Percentiles rank a stretch among this genome's conserved stretches.
Evolutionary conservation across 495 filamentous ascomycete genomes (phyloP).

Genomic region (Tuber melanosporum): DNA sequence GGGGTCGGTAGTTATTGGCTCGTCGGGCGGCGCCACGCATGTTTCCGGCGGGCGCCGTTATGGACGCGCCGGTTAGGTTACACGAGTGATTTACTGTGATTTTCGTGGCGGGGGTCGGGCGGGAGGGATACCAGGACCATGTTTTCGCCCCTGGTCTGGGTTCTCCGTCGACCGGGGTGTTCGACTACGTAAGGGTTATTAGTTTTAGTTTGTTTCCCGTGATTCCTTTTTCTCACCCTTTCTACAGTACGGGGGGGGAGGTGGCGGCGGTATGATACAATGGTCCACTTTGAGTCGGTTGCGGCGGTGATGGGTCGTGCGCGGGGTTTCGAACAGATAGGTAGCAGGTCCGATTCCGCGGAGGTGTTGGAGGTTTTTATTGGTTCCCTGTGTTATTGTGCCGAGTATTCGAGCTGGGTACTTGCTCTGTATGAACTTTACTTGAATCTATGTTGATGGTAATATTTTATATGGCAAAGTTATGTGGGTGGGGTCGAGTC

Average conservation of each 20-base stretch:
- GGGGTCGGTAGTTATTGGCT: neutral
- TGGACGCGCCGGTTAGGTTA: neutral
- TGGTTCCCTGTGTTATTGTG: neutral
- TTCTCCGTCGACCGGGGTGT: neutral
- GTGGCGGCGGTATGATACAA: neutral
- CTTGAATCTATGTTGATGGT: neutral
- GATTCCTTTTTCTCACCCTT: neutral
- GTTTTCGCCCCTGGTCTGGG: neutral
- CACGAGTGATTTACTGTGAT: conserved; percentile 5
- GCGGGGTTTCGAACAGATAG: neutral
- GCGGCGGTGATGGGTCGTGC: neutral
- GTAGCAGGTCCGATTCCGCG: neutral
- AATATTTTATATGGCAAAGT: neutral
- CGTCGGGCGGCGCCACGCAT: neutral
- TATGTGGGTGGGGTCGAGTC: too few relatives aligned
- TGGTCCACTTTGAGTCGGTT: neutral
- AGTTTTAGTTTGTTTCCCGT: neutral
- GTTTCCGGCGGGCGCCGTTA: neutral
- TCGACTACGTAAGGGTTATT: neutral
- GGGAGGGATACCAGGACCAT: neutral
- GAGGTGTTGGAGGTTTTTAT: neutral
- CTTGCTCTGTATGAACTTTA: neutral
- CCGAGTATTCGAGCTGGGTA: neutral
- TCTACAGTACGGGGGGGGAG: neutral
- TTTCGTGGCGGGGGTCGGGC: neutral